Base-by-base conservation (phyloP, 192 early-diverging fungal species). In the Backusella mclennaniae region DNA sequence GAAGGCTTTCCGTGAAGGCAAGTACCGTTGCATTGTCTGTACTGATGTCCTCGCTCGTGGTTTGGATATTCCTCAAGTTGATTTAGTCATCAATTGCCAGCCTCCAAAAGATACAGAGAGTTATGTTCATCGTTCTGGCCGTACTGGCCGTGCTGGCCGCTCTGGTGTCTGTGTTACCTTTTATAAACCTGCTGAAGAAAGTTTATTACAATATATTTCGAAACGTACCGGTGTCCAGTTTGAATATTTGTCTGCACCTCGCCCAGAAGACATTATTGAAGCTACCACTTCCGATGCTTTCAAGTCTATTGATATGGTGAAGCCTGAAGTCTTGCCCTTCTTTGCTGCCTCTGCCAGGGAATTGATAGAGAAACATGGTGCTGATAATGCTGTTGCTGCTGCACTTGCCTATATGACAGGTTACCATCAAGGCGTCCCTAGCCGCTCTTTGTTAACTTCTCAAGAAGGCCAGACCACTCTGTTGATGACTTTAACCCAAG, bases 11-110 rank as follows among this genome's bases (percentile, higher is more conserved):
- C 87, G 95, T 77, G 92, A 96, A 66, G 93, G 93, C 77, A 95
- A 95, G 77, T 92, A 93, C 81, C 35, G 86, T 75, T 92, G 89
- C 77, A 92, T 98, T 69, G 92, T 99, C 42, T 93, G 95, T 80
- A 98, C 97, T 6, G 97, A 98, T 83, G 97, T 98, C 29, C 89
- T 93, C 35, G 96, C 96, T 38, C 95, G 97, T 84, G 97, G 97
- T 77, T 88, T 98, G 74, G 96, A 98, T 87, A 97, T 99, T 78
- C 95, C 95, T 66, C 93, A 96, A 86, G 95, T 98, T 52, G 97
- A 98, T 88, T 85, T 99, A 39, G 97, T 99, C 23, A 95, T 99
- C 86, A 98, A 99, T 85, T 92, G 92, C 76, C 95, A 98, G 77
- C 96, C 96, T 56, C 96, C 96, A 71, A 89, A 90, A 80, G 96